Percentiles rank a stretch among this genome's conserved stretches.
Conservation (phyloP, 2,329 filamentous ascomycete species). For the Zymoseptoria brevis region DNA sequence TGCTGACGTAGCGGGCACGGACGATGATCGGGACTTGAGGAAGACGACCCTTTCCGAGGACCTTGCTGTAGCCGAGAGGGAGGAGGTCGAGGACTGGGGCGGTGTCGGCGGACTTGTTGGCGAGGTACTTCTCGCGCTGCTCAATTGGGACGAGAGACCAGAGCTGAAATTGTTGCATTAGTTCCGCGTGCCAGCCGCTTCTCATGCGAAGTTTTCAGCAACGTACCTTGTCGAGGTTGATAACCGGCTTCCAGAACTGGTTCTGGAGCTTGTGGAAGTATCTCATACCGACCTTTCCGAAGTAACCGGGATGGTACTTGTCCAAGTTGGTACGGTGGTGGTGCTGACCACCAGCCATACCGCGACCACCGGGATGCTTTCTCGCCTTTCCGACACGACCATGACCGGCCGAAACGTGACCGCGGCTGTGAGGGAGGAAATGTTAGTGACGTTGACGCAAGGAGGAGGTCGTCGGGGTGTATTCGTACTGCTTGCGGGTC, state of each 20-base stretch:
- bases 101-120: conserved; percentile 80
- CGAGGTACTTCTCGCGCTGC: conserved; percentile 86
- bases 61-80: conserved; percentile 93
- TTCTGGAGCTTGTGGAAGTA: conserved; percentile 93
- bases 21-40: conserved; percentile 91
- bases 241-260: conserved; percentile 96
- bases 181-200: not conserved
- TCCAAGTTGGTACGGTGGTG: conserved; percentile 91
- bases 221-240: conserved; percentile 95
- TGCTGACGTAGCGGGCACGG: conserved; percentile 88
- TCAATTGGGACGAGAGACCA: conserved; percentile 92
- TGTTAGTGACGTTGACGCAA: conserved; percentile 8
- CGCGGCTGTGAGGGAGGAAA: conserved; percentile 59
- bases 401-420: conserved; percentile 96
- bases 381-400: conserved; percentile 98
- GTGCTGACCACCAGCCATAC: conserved; percentile 98
- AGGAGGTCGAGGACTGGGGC: conserved; percentile 97
- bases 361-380: conserved; percentile 72
- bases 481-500: conserved; percentile 68
- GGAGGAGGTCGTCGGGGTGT: conserved; percentile 13
- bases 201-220: not conserved
- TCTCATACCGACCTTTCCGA: conserved; percentile 61
- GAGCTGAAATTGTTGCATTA: conserved; percentile 50
- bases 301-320: conserved; percentile 98
- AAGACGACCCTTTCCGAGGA: conserved; percentile 95